Evolutionary conservation across 305 asterid species (phyloP).

Genomic region (Fraxinus baroniana): DNA sequence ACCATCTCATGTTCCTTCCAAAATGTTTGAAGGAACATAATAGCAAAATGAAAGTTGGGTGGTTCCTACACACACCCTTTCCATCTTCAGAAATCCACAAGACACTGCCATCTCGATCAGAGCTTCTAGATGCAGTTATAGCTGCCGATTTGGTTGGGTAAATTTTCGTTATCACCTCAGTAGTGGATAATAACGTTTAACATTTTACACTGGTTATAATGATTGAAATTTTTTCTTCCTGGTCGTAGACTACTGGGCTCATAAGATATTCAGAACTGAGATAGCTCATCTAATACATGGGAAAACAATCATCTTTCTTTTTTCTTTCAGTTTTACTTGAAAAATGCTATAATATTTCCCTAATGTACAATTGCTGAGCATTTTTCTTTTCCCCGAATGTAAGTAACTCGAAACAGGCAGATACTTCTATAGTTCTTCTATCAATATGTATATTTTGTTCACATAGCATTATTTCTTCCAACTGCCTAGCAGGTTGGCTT

Average conservation of each 20-base stretch:
- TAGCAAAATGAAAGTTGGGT: constrained; percentile 85
- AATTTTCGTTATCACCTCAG: constrained; percentile 9
- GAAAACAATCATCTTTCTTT: neutral
- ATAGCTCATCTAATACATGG: neutral
- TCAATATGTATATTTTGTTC: neutral
- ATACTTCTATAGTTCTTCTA: neutral
- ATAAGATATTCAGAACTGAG: neutral
- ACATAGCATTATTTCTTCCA: neutral
- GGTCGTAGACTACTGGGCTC: constrained; percentile 5
- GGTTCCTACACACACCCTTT: constrained; percentile 98
- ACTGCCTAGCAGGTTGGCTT: neutral
- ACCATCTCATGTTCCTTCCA: constrained; percentile 95
- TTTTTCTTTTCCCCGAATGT: neutral
- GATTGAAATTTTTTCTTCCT: constrained; percentile 6
- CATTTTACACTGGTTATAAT: constrained; percentile 10
- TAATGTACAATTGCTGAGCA: neutral
- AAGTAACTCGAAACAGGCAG: neutral
- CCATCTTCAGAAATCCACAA: constrained; percentile 97
- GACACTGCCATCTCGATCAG: constrained; percentile 89
- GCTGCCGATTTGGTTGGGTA: constrained; percentile 95
- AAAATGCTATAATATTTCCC: neutral
- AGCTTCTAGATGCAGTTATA: constrained; percentile 77
- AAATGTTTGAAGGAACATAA: constrained; percentile 71
- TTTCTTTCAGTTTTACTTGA: neutral
- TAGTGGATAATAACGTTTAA: neutral